Base-by-base conservation (phyloP, 768 basidiomycete species). In the Austroboletus festivus region DNA sequence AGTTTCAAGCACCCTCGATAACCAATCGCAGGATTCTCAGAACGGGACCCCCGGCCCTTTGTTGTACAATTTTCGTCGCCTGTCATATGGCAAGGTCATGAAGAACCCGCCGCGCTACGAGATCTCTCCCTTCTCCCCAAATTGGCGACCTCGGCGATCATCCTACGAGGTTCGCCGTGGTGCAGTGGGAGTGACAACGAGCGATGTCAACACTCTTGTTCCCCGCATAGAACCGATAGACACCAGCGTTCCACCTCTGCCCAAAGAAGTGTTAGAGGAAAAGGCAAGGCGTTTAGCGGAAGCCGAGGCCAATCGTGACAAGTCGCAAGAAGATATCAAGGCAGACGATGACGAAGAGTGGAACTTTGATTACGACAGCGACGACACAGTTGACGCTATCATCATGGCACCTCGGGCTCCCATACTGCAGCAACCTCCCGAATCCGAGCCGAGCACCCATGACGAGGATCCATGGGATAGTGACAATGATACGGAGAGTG, bases 111-210 rank as follows among this genome's bases (percentile, higher is more conserved):
- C n/a, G n/a, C n/a, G n/a, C n/a, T n/a, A n/a, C n/a, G n/a, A n/a
- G n/a, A n/a, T n/a, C n/a, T n/a, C n/a, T n/a, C n/a, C n/a, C n/a
- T n/a, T n/a, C n/a, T n/a, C n/a, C n/a, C n/a, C n/a, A n/a, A n/a
- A n/a, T n/a, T n/a, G n/a, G n/a, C n/a, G n/a, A n/a, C 62, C 57
- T 8, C 62, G 56, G 44, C 55, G 62, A 30, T 54, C 57, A n/a
- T 55, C 65, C 0, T 53, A 57, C 28, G 65, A 67, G 34, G 62
- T 65, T n/a, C 43, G 48, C 18, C 60, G 58, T 12, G 60, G 60
- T 3, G 46, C 43, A 0, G 46, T 64, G 1, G 48, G 55, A 1
- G 65, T 68, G 5, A 42, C 49, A 6, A 63, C 63, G 4, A 56
- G 53, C 33, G 53, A 68, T 35, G 49, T 68, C 4, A 68, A 66